phyloP scores from a whole-genome alignment of 1,139 yeast genomes.

The Fermentozyma sake region DNA sequence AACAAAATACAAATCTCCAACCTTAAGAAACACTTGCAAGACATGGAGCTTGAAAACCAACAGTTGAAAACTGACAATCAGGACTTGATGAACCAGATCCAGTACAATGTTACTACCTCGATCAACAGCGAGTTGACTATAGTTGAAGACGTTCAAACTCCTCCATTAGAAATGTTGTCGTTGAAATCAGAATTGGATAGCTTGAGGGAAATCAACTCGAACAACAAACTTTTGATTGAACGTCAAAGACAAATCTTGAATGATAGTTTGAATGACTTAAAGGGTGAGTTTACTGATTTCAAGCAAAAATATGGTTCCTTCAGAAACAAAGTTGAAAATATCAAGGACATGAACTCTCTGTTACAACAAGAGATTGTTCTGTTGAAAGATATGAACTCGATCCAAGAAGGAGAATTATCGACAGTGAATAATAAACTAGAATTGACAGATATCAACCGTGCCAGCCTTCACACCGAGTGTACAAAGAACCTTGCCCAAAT shows the following conservation, averaged over 20 bases:
- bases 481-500: constrained; percentile 4
- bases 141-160: not conserved
- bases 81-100: constrained; percentile 5
- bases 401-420: constrained; percentile 8
- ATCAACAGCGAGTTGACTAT: constrained; percentile 3
- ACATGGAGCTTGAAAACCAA: constrained; percentile 10
- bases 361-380: constrained; percentile 9
- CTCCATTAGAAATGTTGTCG: not conserved
- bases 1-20: too few relatives aligned
- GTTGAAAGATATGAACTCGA: constrained; percentile 8
- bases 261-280: too few relatives aligned
- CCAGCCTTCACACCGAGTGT: constrained; percentile 8
- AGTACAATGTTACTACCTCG: too few relatives aligned
- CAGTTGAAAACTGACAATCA: constrained; percentile 9
- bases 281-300: constrained; percentile 14
- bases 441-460: constrained; percentile 8
- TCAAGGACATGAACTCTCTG: constrained; percentile 8
- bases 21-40: constrained; percentile 9
- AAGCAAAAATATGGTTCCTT: constrained; percentile 10
- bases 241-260: not conserved
- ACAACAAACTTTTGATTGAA: constrained; percentile 5
- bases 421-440: constrained; percentile 9
- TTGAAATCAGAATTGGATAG: not conserved
- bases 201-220: constrained; percentile 6
- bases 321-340: constrained; percentile 9